Base-by-base conservation (phyloP, 345 rosid genomes). In the Eucalyptus virginea region DNA sequence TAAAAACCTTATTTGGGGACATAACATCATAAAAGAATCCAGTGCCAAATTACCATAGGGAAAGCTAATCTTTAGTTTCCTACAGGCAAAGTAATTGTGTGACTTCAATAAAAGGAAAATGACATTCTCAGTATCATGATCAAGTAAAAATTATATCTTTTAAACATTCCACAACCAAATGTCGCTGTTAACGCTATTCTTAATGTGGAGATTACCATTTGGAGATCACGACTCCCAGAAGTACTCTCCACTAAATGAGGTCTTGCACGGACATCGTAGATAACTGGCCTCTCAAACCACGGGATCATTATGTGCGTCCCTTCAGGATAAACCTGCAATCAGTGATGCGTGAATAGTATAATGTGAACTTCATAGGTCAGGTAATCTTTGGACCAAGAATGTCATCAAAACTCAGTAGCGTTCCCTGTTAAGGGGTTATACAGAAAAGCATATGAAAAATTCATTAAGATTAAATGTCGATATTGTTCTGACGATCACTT, bases 221-320 rank as follows among this genome's bases (percentile, higher is more conserved):
- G 99, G 81, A 98, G 99, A 90, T 98, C 99, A 86, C 96, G 98
- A 89, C 99, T 98, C 48, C 99, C 99, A 9, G 98, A 95, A 65
- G 96, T 95, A 91, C 99, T 97, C 94, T 98, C 98, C 4, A 97
- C 98, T 24, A 94, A 91, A 86, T 97, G 95, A 88, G 99, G 98
- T 90, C 98, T 94, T 42, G 99, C 99, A 88, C 99, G 97, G 26
- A 98, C 97, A 89, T 97, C 99, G 47, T 96, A 97, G 90, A 97
- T 98, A 72, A 95, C 88, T 37, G 99, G 98, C 92, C 98, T 94
- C 91, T 98, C 99, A 90, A 98, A 94, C 98, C 98, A 98, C 37
- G 98, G 99, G 90, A 97, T 13, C 95, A 96, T 97, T 48, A 97
- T 90, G 91, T 98, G 99, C 15, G 99, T 98, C 24, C 99, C 99